Percentiles rank a stretch among this genome's conserved stretches.
Conservation (phyloP, 176 grass and related monocot genomes). For the Panicum miliaceum region DNA sequence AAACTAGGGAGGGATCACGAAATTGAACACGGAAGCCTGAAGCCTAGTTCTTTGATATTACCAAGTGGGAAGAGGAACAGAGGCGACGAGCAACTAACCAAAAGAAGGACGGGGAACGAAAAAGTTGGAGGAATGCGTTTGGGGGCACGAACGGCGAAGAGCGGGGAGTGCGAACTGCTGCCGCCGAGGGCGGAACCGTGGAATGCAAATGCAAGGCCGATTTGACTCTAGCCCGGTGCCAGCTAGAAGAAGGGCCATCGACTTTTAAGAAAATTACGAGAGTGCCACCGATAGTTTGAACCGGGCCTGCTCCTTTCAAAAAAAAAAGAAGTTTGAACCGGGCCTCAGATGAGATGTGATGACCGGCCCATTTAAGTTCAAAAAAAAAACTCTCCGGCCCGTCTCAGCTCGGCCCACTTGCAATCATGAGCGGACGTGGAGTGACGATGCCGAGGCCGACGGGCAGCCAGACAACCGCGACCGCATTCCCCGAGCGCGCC, state of each 20-base stretch:
- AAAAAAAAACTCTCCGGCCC: too few relatives aligned
- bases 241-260: background rate
- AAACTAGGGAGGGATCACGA: background rate
- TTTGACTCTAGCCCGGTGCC: background rate
- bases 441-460: slow-evolving; percentile 14
- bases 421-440: background rate
- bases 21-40: background rate
- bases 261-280: background rate
- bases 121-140: background rate
- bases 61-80: background rate
- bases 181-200: background rate
- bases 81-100: background rate
- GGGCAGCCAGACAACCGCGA: slow-evolving; percentile 18
- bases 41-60: background rate
- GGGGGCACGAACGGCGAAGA: background rate
- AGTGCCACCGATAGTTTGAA: background rate
- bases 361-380: too few relatives aligned
- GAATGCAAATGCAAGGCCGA: background rate
- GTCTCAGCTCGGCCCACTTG: background rate
- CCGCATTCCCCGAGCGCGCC: background rate
- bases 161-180: background rate
- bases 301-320: too few relatives aligned
- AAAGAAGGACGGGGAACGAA: background rate
- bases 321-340: too few relatives aligned
- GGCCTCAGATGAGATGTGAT: background rate